Base-by-base conservation (phyloP, 129 eudicot genomes). In the Ambrosia artemisiifolia region DNA sequence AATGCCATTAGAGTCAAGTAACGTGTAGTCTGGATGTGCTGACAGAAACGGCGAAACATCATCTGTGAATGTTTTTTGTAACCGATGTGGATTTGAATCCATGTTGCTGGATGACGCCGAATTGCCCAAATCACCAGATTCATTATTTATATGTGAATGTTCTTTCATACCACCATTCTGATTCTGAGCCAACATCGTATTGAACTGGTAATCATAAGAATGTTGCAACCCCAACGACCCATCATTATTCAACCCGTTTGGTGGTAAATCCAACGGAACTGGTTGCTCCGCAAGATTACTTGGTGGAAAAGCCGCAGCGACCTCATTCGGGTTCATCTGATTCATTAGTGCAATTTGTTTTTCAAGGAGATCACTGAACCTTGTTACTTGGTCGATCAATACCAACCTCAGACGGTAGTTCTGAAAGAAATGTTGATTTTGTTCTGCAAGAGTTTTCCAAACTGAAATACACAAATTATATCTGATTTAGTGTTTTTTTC, bases 291-390 rank as follows among this genome's bases (percentile, higher is more conserved):
- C 43, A 7, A 38, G 43, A 38, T 38, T 38, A 69, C 80, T 82
- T 32, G 82, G 73, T 11, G 53, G 14, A 63, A 65, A 32, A 38
- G 43, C 43, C 1, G 43, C 43, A 38, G 43, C 43, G 11, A 38
- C 43, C 6, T 38, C 43, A 38, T 38, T 38, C 6, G 43, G 3
- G 43, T 38, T 38, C 49, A 65, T 61, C 75, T 73, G 84, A 62
- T 6, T 74, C 85, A 78, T 85, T 53, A 84, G 55, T 63, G 64
- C 70, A 34, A 63, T 86, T 75, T 91, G 95, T 73, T 72, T 81
- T 18, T 73, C 66, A 43, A 91, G 83, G 71, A 91, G 82, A 61
- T 50, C 53, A 71, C 85, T 85, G 75, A 28, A 57, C 64, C 12
- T 57, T 7, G 3, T 28, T 1, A 57, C 11, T 57, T 57, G 64